phyloP scores from a whole-genome alignment of 768 basidiomycete species.

The Leccinum disarticulatum region DNA sequence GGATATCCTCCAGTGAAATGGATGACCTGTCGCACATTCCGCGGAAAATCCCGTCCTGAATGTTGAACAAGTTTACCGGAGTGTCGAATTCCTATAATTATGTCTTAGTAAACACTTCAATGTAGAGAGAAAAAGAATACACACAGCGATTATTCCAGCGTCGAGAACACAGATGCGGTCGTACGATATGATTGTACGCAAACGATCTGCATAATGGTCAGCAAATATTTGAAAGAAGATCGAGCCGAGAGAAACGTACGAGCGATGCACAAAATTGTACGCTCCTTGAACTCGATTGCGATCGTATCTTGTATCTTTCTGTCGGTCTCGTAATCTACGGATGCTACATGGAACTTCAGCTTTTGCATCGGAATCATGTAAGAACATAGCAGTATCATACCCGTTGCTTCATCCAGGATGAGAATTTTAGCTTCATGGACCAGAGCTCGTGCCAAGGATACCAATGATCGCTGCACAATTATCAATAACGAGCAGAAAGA shows the following conservation, averaged over 20 bases:
- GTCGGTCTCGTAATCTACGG: conserved; percentile 88
- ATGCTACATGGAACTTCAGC: conserved; percentile 43
- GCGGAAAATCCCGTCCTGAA: conserved; percentile 66
- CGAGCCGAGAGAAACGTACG: conserved; percentile 47
- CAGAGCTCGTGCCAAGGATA: conserved; percentile 85
- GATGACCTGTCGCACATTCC: conserved; percentile 84
- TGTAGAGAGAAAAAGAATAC: conserved; percentile 23
- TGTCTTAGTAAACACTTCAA: not conserved
- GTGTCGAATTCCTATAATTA: conserved; percentile 72
- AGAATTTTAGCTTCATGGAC: conserved; percentile 85
- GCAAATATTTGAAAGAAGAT: not conserved
- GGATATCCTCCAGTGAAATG: conserved; percentile 72
- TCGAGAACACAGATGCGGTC: conserved; percentile 89
- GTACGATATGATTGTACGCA: conserved; percentile 85
- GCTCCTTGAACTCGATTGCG: conserved; percentile 75
- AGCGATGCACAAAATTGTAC: conserved; percentile 85
- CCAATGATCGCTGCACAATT: conserved; percentile 71
- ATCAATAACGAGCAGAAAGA: not conserved
- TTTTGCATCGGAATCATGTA: not conserved
- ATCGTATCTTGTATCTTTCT: conserved; percentile 91
- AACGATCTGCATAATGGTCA: conserved; percentile 54
- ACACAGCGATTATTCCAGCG: conserved; percentile 69
- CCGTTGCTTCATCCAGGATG: conserved; percentile 89
- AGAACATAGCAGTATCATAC: conserved; percentile 27
- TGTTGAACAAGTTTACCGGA: conserved; percentile 61